Base-by-base conservation (phyloP, 257 asterid genomes). In the Oldenlandia corymbosa region DNA sequence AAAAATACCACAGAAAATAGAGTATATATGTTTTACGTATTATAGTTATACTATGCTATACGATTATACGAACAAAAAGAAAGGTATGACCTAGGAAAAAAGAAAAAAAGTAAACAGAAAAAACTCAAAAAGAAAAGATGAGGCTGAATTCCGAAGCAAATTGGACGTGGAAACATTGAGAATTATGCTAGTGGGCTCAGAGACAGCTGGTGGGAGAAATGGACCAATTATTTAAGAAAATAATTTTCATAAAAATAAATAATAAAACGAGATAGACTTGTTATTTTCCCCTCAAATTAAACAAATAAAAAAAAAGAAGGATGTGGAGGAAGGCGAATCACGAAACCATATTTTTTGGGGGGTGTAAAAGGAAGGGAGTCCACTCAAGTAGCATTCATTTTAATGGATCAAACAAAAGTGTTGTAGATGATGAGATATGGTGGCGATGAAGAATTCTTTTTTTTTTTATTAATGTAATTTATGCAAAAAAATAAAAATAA, bases 131-230 rank as follows among this genome's bases (percentile, higher is more conserved):
- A 2, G 53, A 20, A 32, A 17, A 59, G 10, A 4, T 23, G 52
- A 20, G 65, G 8, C 31, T 7, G 63, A 41, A 39, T 21, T 68
- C n/a, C 72, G 80, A 82, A 81, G 60, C 20, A 52, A 43, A 72
- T 71, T 68, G 78, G 73, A 64, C 67, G 62, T 71, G 73, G 73
- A 23, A 24, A 18, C 60, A 47, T 47, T 20, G 61, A 12, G 27
- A 31, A 27, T 6, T 26, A 27, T 37, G 27, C 28, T 52, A 63
- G 39, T 73, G 84, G 85, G 48, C 78, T 4, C 84, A 61, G 48
- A 32, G 39, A 53, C 71, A 74, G 73, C 77, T 62, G 68, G 73
- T 41, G 12, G 49, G 60, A 58, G 53, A 71, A 73, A 49, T 30
- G 66, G 64, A 47, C 58, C 51, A 52, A 57, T 36, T 65, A 10